Conservation (phyloP, 169 alveolate species). For the Plasmodium reichenowi region DNA sequence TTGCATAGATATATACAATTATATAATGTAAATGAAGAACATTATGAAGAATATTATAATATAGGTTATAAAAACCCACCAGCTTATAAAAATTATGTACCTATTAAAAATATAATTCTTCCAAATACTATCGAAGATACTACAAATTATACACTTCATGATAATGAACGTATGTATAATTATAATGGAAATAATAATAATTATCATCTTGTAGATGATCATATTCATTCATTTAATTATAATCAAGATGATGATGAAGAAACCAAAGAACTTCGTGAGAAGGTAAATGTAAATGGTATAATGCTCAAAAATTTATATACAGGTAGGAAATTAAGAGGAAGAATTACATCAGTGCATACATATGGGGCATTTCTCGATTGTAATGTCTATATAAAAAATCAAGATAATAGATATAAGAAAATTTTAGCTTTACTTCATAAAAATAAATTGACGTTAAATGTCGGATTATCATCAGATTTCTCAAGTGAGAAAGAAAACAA, state of each 20-base stretch:
- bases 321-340: conserved; percentile 63
- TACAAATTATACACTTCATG: background rate
- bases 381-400: conserved; percentile 58
- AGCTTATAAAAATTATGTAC: conserved; percentile 73
- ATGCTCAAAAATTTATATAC: conserved; percentile 60
- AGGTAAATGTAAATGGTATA: conserved; percentile 42
- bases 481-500: conserved; percentile 58
- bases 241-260: conserved; percentile 35
- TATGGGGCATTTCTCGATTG: conserved; percentile 75
- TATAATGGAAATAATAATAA: background rate
- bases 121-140: background rate
- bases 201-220: background rate
- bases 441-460: conserved; percentile 74
- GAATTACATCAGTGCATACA: conserved; percentile 70
- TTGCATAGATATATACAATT: conserved; percentile 74
- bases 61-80: conserved; percentile 77
- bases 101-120: conserved; percentile 57
- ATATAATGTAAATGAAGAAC: conserved; percentile 65
- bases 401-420: conserved; percentile 34
- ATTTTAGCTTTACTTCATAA: conserved; percentile 66
- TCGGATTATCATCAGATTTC: conserved; percentile 65
- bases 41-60: conserved; percentile 73
- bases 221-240: background rate
- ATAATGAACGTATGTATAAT: background rate
- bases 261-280: conserved; percentile 40